Conservation (phyloP, 257 asterid species). For the Jaltomata sinuosa region DNA sequence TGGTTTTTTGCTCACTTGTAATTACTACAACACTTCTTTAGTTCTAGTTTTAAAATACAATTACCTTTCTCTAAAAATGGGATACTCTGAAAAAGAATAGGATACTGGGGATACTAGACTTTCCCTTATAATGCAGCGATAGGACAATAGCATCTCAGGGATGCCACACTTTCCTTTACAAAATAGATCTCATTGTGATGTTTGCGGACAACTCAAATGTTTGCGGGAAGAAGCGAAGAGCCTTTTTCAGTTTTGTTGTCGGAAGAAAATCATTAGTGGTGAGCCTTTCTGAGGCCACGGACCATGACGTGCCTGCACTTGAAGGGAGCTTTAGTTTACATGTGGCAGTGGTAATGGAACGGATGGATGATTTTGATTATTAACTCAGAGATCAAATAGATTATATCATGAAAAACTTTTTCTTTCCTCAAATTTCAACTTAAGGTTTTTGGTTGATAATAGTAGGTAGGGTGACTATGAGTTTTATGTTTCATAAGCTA, state of each 20-base stretch:
- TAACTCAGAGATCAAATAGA: background rate
- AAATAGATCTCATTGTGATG: background rate
- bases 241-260: background rate
- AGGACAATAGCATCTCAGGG: background rate
- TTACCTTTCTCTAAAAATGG: background rate
- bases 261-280: background rate
- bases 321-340: background rate
- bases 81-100: background rate
- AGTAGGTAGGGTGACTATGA: background rate
- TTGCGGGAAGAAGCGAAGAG: background rate
- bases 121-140: background rate
- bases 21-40: background rate
- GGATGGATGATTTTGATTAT: background rate
- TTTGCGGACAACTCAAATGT: background rate
- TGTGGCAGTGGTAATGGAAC: background rate
- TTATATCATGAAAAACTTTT: background rate
- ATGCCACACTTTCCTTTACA: background rate
- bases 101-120: background rate
- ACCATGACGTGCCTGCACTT: background rate
- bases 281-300: background rate
- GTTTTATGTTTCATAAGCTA: background rate
- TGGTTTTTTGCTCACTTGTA: background rate
- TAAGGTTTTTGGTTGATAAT: background rate
- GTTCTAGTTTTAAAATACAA: background rate
- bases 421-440: background rate